phyloP scores from a whole-genome alignment of 352 stramenopile genomes.

The Phytophthora kernoviae region DNA sequence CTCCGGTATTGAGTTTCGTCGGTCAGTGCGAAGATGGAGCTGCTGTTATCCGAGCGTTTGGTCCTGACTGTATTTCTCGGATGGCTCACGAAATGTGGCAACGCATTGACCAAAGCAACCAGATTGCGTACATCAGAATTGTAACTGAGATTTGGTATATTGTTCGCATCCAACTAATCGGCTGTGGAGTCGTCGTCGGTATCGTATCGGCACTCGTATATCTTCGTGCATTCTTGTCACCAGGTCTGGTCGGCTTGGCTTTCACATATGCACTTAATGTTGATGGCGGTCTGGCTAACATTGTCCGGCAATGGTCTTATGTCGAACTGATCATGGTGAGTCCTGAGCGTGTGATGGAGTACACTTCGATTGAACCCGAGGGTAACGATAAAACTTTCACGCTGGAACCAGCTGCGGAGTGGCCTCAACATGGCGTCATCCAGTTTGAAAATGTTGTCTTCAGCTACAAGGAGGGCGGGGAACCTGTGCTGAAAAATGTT shows the following conservation, averaged over 20 bases:
- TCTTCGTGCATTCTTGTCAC: constrained; percentile 22
- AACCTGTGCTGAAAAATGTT: constrained; percentile 11
- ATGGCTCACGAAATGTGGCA: constrained; percentile 7
- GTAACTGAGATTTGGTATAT: constrained; percentile 28
- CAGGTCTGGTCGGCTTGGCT: constrained; percentile 69
- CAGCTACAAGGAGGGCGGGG: constrained; percentile 15
- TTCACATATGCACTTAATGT: constrained; percentile 84
- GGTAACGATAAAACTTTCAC: background rate
- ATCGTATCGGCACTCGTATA: constrained; percentile 27
- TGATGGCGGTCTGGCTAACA: constrained; percentile 70
- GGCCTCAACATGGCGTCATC: constrained; percentile 8
- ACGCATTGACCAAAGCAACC: constrained; percentile 3
- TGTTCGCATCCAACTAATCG: constrained; percentile 32
- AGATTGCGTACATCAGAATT: background rate
- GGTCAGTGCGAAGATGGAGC: constrained; percentile 23
- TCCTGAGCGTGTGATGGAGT: constrained; percentile 43
- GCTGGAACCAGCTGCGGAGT: constrained; percentile 12
- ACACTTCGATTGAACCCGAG: constrained; percentile 13
- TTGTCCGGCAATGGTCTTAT: constrained; percentile 42
- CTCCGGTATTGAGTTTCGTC: constrained; percentile 30
- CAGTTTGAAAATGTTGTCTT: constrained; percentile 23
- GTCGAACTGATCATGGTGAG: constrained; percentile 63
- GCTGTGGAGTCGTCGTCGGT: constrained; percentile 20
- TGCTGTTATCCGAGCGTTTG: constrained; percentile 31
- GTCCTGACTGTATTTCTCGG: constrained; percentile 1